Evolutionary conservation across 345 rosid genomes (phyloP).

Genomic region (Noccaea bulbosa): DNA sequence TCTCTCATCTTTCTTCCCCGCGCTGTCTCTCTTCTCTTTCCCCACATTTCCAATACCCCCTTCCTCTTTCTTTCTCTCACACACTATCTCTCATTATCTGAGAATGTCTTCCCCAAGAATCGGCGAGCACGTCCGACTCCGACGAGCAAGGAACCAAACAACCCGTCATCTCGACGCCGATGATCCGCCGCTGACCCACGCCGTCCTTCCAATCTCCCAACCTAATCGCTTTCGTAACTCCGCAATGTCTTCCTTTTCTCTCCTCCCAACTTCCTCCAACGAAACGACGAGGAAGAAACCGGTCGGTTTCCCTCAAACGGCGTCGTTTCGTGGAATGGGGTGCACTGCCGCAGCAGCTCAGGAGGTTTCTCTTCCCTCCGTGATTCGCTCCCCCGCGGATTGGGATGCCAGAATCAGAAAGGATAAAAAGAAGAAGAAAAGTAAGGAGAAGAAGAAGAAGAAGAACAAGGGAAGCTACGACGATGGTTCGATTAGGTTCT

Average conservation of each 20-base stretch:
- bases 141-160: slow-evolving; percentile 60
- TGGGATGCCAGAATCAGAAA: slow-evolving; percentile 58
- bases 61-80: background rate
- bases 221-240: slow-evolving; percentile 47
- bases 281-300: slow-evolving; percentile 57
- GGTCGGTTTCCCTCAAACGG: slow-evolving; percentile 45
- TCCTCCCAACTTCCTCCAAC: slow-evolving; percentile 50
- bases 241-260: slow-evolving; percentile 43
- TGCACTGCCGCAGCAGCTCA: slow-evolving; percentile 72
- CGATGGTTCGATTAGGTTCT: slow-evolving; percentile 34
- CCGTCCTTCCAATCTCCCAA: slow-evolving; percentile 37
- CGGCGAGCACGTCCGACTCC: slow-evolving; percentile 55
- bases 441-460: slow-evolving; percentile 47
- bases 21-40: slow-evolving; percentile 13
- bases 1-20: slow-evolving; percentile 31
- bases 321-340: slow-evolving; percentile 72
- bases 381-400: slow-evolving; percentile 74
- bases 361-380: slow-evolving; percentile 80
- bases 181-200: slow-evolving; percentile 53
- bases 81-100: background rate
- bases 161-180: slow-evolving; percentile 37
- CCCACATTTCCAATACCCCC: slow-evolving; percentile 8
- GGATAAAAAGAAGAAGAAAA: slow-evolving; percentile 50
- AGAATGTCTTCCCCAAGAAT: slow-evolving; percentile 53
- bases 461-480: slow-evolving; percentile 33